phyloP scores from a whole-genome alignment of 129 eudicot genomes.

The Smallanthus sonchifolius region DNA sequence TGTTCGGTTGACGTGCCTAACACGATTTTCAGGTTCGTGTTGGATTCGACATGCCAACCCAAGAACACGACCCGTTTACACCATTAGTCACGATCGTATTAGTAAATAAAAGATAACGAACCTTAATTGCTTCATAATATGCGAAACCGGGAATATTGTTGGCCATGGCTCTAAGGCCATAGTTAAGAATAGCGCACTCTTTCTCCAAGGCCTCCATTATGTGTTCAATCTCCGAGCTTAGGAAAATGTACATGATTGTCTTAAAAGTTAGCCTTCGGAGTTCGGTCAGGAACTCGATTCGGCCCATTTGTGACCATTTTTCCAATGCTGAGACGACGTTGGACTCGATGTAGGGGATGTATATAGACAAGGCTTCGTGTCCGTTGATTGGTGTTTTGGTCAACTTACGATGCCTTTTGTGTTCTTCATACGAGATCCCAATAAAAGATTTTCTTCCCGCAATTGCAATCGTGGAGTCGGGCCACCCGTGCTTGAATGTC shows the following conservation, averaged over 20 bases:
- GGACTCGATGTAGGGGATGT: slow-evolving; percentile 55
- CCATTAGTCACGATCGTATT: neutral
- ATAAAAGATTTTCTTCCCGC: slow-evolving; percentile 67
- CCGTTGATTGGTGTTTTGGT: slow-evolving; percentile 79
- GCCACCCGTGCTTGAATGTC: slow-evolving; percentile 85
- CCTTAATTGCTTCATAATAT: slow-evolving; percentile 74
- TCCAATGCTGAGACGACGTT: slow-evolving; percentile 44
- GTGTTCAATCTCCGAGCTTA: slow-evolving; percentile 61
- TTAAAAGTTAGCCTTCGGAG: slow-evolving; percentile 62
- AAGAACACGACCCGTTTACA: neutral
- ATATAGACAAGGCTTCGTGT: slow-evolving; percentile 55
- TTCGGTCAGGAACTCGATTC: slow-evolving; percentile 59
- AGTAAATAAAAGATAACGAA: slow-evolving; percentile 9
- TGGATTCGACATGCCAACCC: neutral
- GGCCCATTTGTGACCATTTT: slow-evolving; percentile 71
- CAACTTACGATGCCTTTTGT: slow-evolving; percentile 66
- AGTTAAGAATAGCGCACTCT: slow-evolving; percentile 58
- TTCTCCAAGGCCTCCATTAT: slow-evolving; percentile 54
- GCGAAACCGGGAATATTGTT: slow-evolving; percentile 83
- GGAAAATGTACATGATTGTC: slow-evolving; percentile 65
- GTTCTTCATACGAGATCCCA: slow-evolving; percentile 59
- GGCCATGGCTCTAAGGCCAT: slow-evolving; percentile 79
- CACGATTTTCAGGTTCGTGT: neutral
- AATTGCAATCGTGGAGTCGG: slow-evolving; percentile 42
- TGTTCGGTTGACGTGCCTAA: neutral